Base-by-base conservation (phyloP, 441 rosid genomes). In the Aquilaria agallochum region DNA sequence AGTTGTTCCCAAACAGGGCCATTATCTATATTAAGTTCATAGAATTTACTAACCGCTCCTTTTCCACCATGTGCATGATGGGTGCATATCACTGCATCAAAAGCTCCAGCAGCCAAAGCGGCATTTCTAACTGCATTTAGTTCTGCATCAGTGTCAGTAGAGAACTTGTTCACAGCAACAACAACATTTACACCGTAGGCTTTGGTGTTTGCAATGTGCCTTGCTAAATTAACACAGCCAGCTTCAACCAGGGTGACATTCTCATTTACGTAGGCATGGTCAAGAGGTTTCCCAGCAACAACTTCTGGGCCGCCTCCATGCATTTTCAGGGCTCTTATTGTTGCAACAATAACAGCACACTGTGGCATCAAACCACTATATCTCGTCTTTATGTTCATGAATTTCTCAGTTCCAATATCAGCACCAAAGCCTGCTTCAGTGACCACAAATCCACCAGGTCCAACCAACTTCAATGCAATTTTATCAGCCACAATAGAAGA, bases 351-450 rank as follows among this genome's bases (percentile, higher is more conserved):
- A 72, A 95, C 74, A 46, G 99, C 95, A 68, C 92, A 86, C 58
- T 95, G 99, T 55, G 97, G 97, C 57, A 66, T 85, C 62, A 95
- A 70, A 49, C 96, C 94, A 47, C 99, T 86, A 73, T 89, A 95
- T 48, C 92, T 83, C 65, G 96, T 89, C 78, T 95, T 95, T 49
- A 95, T 95, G 57, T 95, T 95, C 94, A 95, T 84, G 78, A 95
- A 95, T 81, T 95, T 95, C 72, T 95, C 99, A n/a, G 97, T 72
- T 60, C 99, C 97, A 68, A 95, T 95, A 62, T 95, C 99, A 55
- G 99, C 79, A 62, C 99, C 99, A 73, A 95, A 95, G 53, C 99
- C 99, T 1, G 99, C 99, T 83, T 95, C 97, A 11, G 99, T 95
- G 36, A 92, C 92, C 64, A 95, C 99, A 51, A 91, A 95, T 5